Evolutionary conservation across 164 flowering plant genomes (phyloP).

Genomic region (Berberis vulgaris): DNA sequence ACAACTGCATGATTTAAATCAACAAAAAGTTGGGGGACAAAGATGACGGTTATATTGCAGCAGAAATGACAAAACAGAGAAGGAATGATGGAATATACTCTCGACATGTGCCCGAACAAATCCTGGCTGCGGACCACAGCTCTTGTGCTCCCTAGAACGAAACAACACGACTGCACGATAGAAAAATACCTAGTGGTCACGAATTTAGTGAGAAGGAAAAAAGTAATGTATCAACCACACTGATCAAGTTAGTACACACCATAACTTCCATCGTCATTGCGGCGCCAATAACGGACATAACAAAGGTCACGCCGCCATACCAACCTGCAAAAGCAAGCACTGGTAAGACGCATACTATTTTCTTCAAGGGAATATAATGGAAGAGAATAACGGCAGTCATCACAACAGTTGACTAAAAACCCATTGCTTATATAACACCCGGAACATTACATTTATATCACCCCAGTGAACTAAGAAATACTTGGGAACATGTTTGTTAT

Average conservation of each 20-base stretch:
- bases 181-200: conserved; percentile 8
- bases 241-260: conserved; percentile 31
- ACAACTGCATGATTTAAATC: background rate
- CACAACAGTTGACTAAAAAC: too few species aligned
- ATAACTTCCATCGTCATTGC: conserved; percentile 99
- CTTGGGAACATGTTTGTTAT: too few species aligned
- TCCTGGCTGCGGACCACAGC: conserved; percentile 96
- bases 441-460: too few species aligned
- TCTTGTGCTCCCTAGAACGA: conserved; percentile 91
- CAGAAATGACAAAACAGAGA: conserved; percentile 3
- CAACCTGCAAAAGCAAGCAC: conserved; percentile 38
- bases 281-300: conserved; percentile 97
- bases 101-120: conserved; percentile 94
- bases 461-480: too few species aligned
- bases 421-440: too few species aligned
- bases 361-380: too few species aligned
- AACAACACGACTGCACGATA: conserved; percentile 83
- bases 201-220: background rate
- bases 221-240: background rate
- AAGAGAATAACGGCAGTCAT: too few species aligned
- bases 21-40: background rate
- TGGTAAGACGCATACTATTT: background rate
- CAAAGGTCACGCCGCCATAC: conserved; percentile 99
- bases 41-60: too few species aligned
- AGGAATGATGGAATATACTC: conserved; percentile 35